A percentile compares a stretch with the other conserved stretches of the same genome.
phyloP scores from a whole-genome alignment of 768 basidiomycete species.

The Leccinum longicurvipes region DNA sequence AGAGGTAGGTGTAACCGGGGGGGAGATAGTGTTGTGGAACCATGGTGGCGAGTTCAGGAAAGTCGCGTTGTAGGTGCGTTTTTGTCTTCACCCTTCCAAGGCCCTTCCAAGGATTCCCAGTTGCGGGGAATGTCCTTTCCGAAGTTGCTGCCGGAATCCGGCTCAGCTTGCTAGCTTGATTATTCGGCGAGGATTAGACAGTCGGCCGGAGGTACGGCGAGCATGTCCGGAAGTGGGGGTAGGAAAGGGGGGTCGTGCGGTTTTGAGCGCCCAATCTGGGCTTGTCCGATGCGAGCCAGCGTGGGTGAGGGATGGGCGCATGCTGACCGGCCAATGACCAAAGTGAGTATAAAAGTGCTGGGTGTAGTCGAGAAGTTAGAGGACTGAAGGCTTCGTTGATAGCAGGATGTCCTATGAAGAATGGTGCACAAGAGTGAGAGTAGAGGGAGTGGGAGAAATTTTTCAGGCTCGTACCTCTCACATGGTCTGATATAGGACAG shows the following conservation, averaged over 20 bases:
- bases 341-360: background rate
- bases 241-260: background rate
- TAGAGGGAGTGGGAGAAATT: background rate
- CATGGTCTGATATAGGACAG: background rate
- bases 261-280: background rate
- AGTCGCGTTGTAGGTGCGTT: too few relatives aligned
- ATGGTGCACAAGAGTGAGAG: background rate
- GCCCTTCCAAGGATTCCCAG: too few relatives aligned
- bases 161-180: background rate
- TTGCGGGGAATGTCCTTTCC: too few relatives aligned
- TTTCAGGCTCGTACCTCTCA: background rate
- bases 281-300: background rate
- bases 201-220: background rate
- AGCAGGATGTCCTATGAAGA: background rate
- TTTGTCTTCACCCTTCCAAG: too few relatives aligned
- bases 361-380: background rate
- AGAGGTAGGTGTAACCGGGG: too few relatives aligned
- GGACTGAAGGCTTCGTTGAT: background rate
- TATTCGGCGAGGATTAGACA: background rate
- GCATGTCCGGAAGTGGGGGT: background rate
- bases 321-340: background rate
- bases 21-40: too few relatives aligned
- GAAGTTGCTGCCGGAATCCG: too few relatives aligned
- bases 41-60: too few relatives aligned
- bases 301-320: background rate